Percentiles rank a stretch among this genome's conserved stretches.
These are phyloP conservation scores for Amaranthus cruentus DNA, from an alignment of 148 eudicot species.

Conservation along the genomic window DNA sequence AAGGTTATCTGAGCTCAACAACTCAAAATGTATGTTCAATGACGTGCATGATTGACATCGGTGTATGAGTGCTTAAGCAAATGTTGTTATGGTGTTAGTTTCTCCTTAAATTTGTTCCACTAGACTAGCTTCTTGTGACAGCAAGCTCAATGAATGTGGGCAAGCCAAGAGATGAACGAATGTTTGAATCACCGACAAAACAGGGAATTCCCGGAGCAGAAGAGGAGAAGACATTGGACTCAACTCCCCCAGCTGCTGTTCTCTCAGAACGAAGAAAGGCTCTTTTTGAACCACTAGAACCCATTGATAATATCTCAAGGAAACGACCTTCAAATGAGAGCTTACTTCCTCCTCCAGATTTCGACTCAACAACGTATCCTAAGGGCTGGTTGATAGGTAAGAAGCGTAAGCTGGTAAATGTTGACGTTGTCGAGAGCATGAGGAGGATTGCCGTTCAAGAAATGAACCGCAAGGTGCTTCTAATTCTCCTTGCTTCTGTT, in stretches of 20 bases:
- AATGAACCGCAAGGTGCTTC: slow-evolving; percentile 90
- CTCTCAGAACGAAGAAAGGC: slow-evolving; percentile 86
- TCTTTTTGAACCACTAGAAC: slow-evolving; percentile 84
- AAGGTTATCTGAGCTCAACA: not conserved
- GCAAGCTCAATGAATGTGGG: slow-evolving; percentile 37
- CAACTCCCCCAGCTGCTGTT: slow-evolving; percentile 36
- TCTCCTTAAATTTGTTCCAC: slow-evolving; percentile 27
- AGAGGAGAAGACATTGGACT: slow-evolving; percentile 47
- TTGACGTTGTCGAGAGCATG: slow-evolving; percentile 97
- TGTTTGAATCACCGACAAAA: slow-evolving; percentile 38
- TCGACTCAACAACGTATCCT: slow-evolving; percentile 76
- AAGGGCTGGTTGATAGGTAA: slow-evolving; percentile 90
- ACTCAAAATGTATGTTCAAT: too few relatives aligned
- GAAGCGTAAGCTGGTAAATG: slow-evolving; percentile 91
- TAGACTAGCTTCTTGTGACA: slow-evolving; percentile 45
- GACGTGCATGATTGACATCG: slow-evolving; percentile 2
- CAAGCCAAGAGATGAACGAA: slow-evolving; percentile 33
- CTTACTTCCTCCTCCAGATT: slow-evolving; percentile 94
- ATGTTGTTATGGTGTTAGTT: not conserved
- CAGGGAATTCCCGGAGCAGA: slow-evolving; percentile 34
- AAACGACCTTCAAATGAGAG: slow-evolving; percentile 72
- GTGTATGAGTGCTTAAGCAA: not conserved
- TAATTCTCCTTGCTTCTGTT: not conserved
- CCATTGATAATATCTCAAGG: slow-evolving; percentile 42
- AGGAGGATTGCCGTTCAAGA: slow-evolving; percentile 88